phyloP scores from a whole-genome alignment of 495 filamentous ascomycete species.

The Tuber indicum region DNA sequence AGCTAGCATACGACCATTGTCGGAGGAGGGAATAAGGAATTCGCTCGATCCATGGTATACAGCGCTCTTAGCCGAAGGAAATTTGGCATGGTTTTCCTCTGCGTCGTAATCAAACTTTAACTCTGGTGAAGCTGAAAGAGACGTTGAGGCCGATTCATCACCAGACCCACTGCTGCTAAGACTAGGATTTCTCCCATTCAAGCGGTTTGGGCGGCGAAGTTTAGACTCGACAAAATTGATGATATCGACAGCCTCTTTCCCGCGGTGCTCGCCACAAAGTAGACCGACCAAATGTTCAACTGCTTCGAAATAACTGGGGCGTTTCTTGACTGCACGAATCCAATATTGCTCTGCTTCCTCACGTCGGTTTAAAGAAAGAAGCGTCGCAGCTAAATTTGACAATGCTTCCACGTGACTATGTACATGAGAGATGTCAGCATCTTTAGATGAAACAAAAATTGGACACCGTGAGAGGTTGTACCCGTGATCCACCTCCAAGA shows the following conservation, averaged over 20 bases:
- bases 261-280: conserved; percentile 72
- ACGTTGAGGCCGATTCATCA: conserved; percentile 41
- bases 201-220: conserved; percentile 50
- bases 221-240: conserved; percentile 83
- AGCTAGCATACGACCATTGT: conserved; percentile 89
- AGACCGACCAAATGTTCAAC: conserved; percentile 92
- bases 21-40: conserved; percentile 75
- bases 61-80: conserved; percentile 14
- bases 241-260: conserved; percentile 76
- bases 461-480: conserved; percentile 46
- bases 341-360: conserved; percentile 84
- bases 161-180: conserved; percentile 52
- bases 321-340: conserved; percentile 70
- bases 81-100: conserved; percentile 35
- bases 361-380: conserved; percentile 72
- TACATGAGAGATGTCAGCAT: conserved; percentile 39
- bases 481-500: conserved; percentile 73
- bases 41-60: conserved; percentile 66
- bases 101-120: conserved; percentile 34
- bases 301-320: conserved; percentile 90
- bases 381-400: conserved; percentile 83
- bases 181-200: conserved; percentile 45
- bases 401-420: conserved; percentile 86
- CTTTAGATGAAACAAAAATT: conserved; percentile 7
- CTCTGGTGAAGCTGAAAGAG: conserved; percentile 21